Base-by-base conservation (phyloP, 805 yeast species). In the Zygosaccharomyces lentus region DNA sequence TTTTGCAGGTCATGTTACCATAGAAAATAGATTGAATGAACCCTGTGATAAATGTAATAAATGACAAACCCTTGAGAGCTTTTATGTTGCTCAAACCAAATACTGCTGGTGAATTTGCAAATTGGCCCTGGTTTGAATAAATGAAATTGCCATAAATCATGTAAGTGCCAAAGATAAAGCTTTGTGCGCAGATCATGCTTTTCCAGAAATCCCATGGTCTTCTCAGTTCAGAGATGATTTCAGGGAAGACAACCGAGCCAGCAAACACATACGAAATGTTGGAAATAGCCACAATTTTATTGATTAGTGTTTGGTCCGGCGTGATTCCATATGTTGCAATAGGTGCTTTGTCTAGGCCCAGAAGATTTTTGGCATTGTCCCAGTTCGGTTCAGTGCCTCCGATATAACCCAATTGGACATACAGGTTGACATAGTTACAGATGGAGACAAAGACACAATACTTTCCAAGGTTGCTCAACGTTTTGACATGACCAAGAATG, bases 141-240 rank as follows among this genome's bases (percentile, higher is more conserved):
- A 30, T 30, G 37, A 40, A 40, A 10, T 40, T 40, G 1, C 43
- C 43, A 17, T 40, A 40, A 12, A 40, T 40, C 43, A 40, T 40
- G 32, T 40, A 40, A 17, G 37, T 40, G 30, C 43, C 15, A 10
- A 29, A 40, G n/a, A 40, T 40, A 17, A 40, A 15, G 13, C 30
- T 17, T 23, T 40, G 37, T 12, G 43, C 43, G 30, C 36, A 13
- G 10, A 40, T 31, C 43, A 40, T 40, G 31, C 43, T 40, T 31
- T 40, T 40, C 43, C 43, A 40, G 12, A 40, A 40, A 31, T 40
- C 43, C 43, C 43, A 40, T n/a, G 43, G 43, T 27, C 43, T 40
- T 30, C 37, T 40, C 32, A 40, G 26, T 15, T 40, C 43, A 10
- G 43, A 40, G 16, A 40, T 40, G 16, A 40, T 40, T 23, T 40